These are phyloP conservation scores for Kwoniella dejecticola DNA, from an alignment of 768 basidiomycete species.

Conservation along the genomic window DNA sequence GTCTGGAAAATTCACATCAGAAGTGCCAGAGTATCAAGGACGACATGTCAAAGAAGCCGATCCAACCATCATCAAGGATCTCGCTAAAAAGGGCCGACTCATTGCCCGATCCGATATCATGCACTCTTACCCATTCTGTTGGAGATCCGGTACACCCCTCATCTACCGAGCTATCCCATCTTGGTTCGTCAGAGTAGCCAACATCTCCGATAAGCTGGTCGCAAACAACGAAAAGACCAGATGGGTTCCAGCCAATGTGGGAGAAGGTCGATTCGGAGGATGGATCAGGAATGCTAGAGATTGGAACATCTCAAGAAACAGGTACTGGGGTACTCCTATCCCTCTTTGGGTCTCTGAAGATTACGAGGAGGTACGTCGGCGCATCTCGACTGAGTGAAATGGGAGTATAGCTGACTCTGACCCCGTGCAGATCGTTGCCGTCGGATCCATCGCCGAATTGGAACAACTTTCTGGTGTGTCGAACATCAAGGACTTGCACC, in stretches of 20 bases:
- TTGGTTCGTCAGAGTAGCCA: constrained; percentile 91
- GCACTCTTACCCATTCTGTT: constrained; percentile 96
- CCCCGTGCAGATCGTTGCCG: constrained; percentile 68
- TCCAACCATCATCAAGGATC: constrained; percentile 84
- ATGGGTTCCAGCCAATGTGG: constrained; percentile 91
- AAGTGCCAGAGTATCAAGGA: constrained; percentile 87
- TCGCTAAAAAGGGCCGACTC: constrained; percentile 83
- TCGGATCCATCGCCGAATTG: constrained; percentile 85
- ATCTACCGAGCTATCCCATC: constrained; percentile 93
- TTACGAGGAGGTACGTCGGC: constrained; percentile 70
- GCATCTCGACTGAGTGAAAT: neutral
- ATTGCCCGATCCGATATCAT: constrained; percentile 82
- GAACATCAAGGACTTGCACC: constrained; percentile 85
- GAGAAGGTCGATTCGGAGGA: constrained; percentile 90
- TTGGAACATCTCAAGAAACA: constrained; percentile 98
- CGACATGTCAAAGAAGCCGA: constrained; percentile 92
- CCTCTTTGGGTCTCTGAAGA: constrained; percentile 96
- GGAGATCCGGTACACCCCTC: constrained; percentile 94
- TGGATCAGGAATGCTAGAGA: constrained; percentile 98
- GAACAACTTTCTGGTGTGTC: constrained; percentile 79
- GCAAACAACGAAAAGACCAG: constrained; percentile 84
- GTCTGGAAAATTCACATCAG: constrained; percentile 77
- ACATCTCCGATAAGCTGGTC: constrained; percentile 81
- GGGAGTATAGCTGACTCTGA: neutral
- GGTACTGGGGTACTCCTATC: constrained; percentile 98